These are phyloP conservation scores for Termitomyces sp. DNA, from an alignment of 768 basidiomycete species.

Conservation along the genomic window DNA sequence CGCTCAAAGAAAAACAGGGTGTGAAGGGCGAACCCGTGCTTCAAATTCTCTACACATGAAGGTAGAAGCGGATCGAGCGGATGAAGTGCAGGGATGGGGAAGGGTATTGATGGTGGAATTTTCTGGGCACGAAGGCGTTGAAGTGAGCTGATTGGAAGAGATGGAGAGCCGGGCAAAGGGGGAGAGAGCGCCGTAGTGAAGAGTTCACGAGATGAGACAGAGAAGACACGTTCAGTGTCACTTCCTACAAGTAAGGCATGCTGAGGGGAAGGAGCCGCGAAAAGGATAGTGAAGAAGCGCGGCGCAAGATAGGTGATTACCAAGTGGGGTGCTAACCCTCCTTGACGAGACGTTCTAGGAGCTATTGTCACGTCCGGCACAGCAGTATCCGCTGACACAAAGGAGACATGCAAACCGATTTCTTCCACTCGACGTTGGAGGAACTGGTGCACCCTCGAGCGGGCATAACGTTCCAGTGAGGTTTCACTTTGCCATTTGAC, in stretches of 20 bases:
- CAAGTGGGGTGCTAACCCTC: neutral
- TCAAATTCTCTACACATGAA: neutral
- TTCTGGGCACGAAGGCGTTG: neutral
- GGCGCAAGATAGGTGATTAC: neutral
- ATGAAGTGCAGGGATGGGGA: neutral
- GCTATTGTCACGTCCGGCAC: neutral
- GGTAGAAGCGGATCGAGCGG: neutral
- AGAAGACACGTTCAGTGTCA: neutral
- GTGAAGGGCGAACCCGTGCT: neutral
- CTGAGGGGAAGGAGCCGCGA: neutral
- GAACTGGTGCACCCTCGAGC: neutral
- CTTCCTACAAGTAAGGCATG: neutral
- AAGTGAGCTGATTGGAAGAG: neutral
- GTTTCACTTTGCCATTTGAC: neutral
- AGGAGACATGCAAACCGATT: neutral
- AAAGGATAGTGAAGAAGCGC: neutral
- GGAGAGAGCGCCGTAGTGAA: neutral
- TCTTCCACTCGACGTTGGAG: neutral
- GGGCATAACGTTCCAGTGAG: neutral
- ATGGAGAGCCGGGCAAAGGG: neutral
- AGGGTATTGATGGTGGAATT: neutral
- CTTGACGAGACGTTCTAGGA: neutral
- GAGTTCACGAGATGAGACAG: neutral
- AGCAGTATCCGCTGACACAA: neutral
- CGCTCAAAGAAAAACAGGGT: neutral